These are phyloP conservation scores for Camellia lanceoleosa DNA, from an alignment of 148 eudicot genomes.

Conservation along the genomic window DNA sequence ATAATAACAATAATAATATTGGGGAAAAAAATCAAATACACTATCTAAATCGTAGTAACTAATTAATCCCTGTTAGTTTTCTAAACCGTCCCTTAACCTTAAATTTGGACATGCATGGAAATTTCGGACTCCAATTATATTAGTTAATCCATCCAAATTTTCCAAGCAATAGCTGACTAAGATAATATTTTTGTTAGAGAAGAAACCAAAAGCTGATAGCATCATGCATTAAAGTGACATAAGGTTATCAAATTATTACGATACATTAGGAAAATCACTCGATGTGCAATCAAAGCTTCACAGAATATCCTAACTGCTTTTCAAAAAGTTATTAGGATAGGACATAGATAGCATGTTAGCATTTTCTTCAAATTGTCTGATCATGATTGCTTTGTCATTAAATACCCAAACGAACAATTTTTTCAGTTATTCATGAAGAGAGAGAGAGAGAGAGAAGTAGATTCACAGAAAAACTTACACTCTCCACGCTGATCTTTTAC, in stretches of 20 bases:
- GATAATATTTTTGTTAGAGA: background rate
- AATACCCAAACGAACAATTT: background rate
- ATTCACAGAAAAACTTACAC: conserved; percentile 42
- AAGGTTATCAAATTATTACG: background rate
- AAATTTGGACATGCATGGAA: background rate
- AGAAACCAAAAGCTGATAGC: background rate
- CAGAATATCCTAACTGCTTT: background rate
- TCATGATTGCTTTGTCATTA: background rate
- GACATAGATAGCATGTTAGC: background rate
- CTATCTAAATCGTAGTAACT: background rate
- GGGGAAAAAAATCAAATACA: background rate
- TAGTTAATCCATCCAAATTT: background rate
- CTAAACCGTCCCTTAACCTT: background rate
- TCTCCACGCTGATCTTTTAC: conserved; percentile 93
- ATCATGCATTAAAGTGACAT: background rate
- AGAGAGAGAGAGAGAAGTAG: background rate
- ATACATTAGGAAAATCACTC: background rate
- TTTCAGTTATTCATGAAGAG: background rate
- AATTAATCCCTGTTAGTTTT: background rate
- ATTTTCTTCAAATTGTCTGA: background rate
- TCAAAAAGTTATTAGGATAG: background rate
- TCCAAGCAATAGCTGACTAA: background rate
- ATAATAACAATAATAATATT: background rate
- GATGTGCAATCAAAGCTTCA: background rate
- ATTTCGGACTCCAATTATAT: background rate